Evolutionary conservation across 2,329 filamentous ascomycete genomes (phyloP), one percentile per base, ranked within the genome.

Genomic region (Keithomyces neogunnii): DNA sequence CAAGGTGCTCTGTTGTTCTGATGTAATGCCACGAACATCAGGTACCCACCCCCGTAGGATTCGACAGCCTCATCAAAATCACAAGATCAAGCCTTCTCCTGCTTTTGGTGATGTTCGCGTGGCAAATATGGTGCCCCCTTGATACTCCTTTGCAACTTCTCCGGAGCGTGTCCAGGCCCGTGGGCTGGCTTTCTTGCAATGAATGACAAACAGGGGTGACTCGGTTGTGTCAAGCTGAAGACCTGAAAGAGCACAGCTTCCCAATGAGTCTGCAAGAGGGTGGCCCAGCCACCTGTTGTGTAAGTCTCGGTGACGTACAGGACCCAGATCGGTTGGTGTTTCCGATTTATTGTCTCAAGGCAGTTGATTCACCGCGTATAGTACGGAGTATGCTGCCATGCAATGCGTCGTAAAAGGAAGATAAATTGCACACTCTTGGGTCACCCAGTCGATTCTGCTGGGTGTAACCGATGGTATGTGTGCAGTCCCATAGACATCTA

Each of bases 271-370:
- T 19, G 19, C 19, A 19, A 19, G 19, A 19, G 19, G 19, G 19
- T 26, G 36, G 36, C 36, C 13, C 36, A 39, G n/a, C 11, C 31
- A 45, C 31, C 43, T 48, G 50, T 39, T 51, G 45, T 46, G 46
- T 44, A 35, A 51, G n/a, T 19, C 45, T 30, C 31, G 39, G 33
- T 38, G 35, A 11, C 32, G 47, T 43, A 43, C 42, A 36, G 31
- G 42, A 31, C 42, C 40, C 42, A 49, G 51, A 49, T 49, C 51
- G 51, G 47, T 36, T 49, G 47, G 29, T 39, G 42, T 45, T 48
- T 19, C 50, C 50, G 50, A 51, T 45, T 45, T 31, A 39, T 35
- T 33, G 50, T 31, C 39, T 42, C 39, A 48, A 5, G 39, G 13
- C 33, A 40, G 29, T 36, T 38, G 39, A 44, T 38, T 38, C 26